These are phyloP conservation scores for Aspergillus sp. DNA, from an alignment of 2,329 filamentous ascomycete genomes.

Conservation along the genomic window DNA sequence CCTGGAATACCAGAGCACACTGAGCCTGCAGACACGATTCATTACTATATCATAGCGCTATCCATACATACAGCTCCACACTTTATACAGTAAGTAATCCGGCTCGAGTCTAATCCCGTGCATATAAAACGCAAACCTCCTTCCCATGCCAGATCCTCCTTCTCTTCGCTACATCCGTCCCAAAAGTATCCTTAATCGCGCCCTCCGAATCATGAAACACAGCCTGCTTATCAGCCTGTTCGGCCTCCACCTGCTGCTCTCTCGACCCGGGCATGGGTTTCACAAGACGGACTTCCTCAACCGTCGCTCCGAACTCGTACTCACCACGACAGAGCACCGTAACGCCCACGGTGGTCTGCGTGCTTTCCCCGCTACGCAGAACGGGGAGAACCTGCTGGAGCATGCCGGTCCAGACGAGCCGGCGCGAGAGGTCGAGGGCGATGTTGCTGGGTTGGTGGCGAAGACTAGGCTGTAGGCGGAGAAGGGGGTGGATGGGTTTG, in stretches of 20 bases:
- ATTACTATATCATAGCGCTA: no score
- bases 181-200: slow-evolving; percentile 31
- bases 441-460: slow-evolving; percentile 62
- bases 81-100: background rate
- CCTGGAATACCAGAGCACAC: background rate
- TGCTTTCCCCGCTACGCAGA: slow-evolving; percentile 51
- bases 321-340: slow-evolving; percentile 70
- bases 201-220: slow-evolving; percentile 19
- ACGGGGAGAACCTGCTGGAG: slow-evolving; percentile 65
- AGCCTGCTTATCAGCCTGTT: slow-evolving; percentile 4
- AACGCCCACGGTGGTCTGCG: slow-evolving; percentile 58
- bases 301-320: slow-evolving; percentile 70
- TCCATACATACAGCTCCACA: no score
- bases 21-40: no score
- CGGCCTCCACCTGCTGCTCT: slow-evolving; percentile 8
- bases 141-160: slow-evolving; percentile 39
- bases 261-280: slow-evolving; percentile 12
- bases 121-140: slow-evolving; percentile 39
- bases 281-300: slow-evolving; percentile 66
- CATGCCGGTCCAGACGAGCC: slow-evolving; percentile 76
- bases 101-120: slow-evolving; percentile 18
- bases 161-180: slow-evolving; percentile 30
- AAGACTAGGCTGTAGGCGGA: slow-evolving; percentile 69
- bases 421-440: slow-evolving; percentile 72
- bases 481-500: slow-evolving; percentile 59